Conservation (phyloP, 306 rosid species). For the Trifolium dubium region DNA sequence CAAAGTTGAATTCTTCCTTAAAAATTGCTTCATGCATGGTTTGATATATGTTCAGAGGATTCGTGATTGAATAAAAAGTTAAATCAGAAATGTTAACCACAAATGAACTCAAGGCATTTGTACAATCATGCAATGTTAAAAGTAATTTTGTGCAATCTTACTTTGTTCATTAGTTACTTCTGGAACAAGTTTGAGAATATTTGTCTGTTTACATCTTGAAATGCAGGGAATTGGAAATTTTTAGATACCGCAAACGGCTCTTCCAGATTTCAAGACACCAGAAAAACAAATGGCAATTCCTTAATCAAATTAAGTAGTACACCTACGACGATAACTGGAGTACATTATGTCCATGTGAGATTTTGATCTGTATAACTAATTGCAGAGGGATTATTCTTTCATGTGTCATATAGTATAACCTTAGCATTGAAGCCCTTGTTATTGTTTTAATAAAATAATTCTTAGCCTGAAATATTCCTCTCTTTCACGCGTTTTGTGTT, state of each 20-base stretch:
- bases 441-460: no score
- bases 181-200: conserved; percentile 37
- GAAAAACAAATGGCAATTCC: conserved; percentile 77
- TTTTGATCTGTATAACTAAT: conserved; percentile 34
- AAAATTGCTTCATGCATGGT: not conserved
- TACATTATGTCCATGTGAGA: conserved; percentile 91
- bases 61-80: not conserved
- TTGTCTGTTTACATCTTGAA: conserved; percentile 39
- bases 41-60: not conserved
- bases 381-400: not conserved
- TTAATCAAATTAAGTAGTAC: conserved; percentile 81
- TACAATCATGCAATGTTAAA: no score
- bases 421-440: no score
- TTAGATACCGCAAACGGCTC: conserved; percentile 71
- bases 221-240: conserved; percentile 86
- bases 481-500: conserved; percentile 27
- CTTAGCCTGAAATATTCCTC: no score
- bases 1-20: not conserved
- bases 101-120: conserved; percentile 27
- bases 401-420: no score
- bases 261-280: conserved; percentile 79
- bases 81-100: not conserved
- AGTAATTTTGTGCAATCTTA: conserved; percentile 12
- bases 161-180: not conserved
- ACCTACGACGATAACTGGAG: conserved; percentile 91